Evolutionary conservation across 805 yeast genomes (phyloP), one percentile per base, ranked within the genome.

Genomic region (Saturnispora bothae): DNA sequence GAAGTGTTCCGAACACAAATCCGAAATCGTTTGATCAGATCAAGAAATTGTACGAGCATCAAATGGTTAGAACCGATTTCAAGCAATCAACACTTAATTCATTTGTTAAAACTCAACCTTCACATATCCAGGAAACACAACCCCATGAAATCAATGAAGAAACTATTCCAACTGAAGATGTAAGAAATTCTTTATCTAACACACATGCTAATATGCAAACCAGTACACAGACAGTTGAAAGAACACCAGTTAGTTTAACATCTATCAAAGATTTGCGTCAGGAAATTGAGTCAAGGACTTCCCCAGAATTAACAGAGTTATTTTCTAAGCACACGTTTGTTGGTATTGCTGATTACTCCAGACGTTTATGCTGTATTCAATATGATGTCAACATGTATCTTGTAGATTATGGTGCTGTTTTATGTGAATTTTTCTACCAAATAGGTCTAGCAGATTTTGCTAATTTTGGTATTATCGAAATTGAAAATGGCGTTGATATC

Each of bases 341-440:
- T 7, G 98, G 98, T 0, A 60, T 89, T 3, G 88, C 83, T 2
- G 97, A 89, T 53, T 69, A 70, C 9, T 52, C 59, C 10, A 69
- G 74, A 43, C 62, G 96, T 31, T 61, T 89, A 16, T 78, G 82
- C 12, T 81, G 95, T n/a, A 65, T 89, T 31, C 98, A 92, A 54
- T 71, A 77, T 52, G 95, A 80, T 48, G 80, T 86, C 7, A 75
- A 76, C 41, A 62, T 92, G 12, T 80, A 71, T 52, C 58, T 92
- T 18, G 75, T 89, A 15, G 96, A 89, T 56, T 92, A 85, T 56
- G 84, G 79, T 0, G 68, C 82, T 0, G 53, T 83, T 1, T 64
- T 78, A 21, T 58, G 61, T 43, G 84, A 83, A 44, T 64, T 85
- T 39, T 86, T 82, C 50, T 92, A 86, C 56, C 96, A 92, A 49